Evolutionary conservation across 345 rosid genomes (phyloP).

Genomic region (Abelmoschus esculentus): DNA sequence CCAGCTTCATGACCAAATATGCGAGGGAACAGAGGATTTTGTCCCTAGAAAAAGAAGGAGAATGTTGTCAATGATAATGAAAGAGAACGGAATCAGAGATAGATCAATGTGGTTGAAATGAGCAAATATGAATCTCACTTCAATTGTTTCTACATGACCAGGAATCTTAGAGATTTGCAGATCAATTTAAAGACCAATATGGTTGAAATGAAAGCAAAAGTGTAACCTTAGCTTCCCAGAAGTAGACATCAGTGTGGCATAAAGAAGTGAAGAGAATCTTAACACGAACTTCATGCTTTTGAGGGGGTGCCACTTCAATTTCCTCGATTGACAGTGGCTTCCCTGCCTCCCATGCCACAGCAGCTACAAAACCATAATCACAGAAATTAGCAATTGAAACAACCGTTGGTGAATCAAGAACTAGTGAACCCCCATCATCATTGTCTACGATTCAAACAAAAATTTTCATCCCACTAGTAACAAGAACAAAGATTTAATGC

Average conservation of each 20-base stretch:
- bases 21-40: slow-evolving; percentile 58
- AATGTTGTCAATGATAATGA: neutral
- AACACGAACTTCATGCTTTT: slow-evolving; percentile 69
- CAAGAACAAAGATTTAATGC: too few species aligned
- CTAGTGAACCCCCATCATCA: too few species aligned
- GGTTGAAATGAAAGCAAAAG: neutral
- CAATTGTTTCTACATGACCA: neutral
- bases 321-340: slow-evolving; percentile 79
- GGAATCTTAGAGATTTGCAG: neutral
- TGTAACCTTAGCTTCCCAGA: slow-evolving; percentile 91
- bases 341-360: slow-evolving; percentile 90
- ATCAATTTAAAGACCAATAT: too few species aligned
- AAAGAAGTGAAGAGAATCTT: slow-evolving; percentile 74
- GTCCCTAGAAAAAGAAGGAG: neutral
- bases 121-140: neutral
- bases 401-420: too few species aligned
- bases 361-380: slow-evolving; percentile 36
- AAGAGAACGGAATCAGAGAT: neutral
- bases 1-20: slow-evolving; percentile 1
- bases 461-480: neutral
- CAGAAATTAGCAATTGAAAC: neutral
- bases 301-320: slow-evolving; percentile 89
- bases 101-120: neutral
- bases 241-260: slow-evolving; percentile 88
- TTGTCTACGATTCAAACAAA: too few species aligned